Evolutionary conservation across 2,329 filamentous ascomycete species (phyloP).

Genomic region (Xylariomycetidae sp.): DNA sequence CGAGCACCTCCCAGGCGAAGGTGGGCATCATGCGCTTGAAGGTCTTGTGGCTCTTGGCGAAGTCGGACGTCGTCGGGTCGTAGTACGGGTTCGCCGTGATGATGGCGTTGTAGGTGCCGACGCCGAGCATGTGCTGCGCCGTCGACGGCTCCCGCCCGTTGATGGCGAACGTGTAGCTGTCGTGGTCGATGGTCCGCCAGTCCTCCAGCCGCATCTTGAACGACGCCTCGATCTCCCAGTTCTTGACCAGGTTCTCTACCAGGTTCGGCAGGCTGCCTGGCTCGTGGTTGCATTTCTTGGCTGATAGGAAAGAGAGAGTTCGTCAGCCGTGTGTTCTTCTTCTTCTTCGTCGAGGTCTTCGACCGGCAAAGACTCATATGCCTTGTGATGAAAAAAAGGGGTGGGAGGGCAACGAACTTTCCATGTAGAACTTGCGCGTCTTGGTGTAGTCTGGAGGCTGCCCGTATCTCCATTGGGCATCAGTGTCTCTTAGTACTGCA

Average conservation of each 20-base stretch:
- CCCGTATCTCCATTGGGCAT: slow-evolving; percentile 57
- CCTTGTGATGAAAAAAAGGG: neutral
- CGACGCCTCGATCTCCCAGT: slow-evolving; percentile 68
- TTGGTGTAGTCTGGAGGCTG: slow-evolving; percentile 59
- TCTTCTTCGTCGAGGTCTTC: no score
- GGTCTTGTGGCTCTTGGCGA: slow-evolving; percentile 61
- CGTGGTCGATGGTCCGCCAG: slow-evolving; percentile 61
- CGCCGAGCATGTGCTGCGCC: slow-evolving; percentile 60
- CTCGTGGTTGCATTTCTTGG: slow-evolving; percentile 51
- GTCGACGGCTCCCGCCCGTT: slow-evolving; percentile 54
- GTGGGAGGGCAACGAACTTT: slow-evolving; percentile 43
- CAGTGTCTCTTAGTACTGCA: slow-evolving; percentile 33
- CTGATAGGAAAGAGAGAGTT: slow-evolving; percentile 29
- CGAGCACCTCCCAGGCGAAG: slow-evolving; percentile 67
- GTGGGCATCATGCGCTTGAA: slow-evolving; percentile 72
- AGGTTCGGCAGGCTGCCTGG: slow-evolving; percentile 53
- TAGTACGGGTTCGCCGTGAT: slow-evolving; percentile 61
- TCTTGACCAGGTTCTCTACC: slow-evolving; percentile 67
- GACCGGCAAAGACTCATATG: neutral
- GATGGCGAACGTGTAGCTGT: slow-evolving; percentile 58
- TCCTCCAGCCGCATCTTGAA: slow-evolving; percentile 58
- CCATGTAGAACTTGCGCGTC: slow-evolving; percentile 53
- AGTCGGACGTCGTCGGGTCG: slow-evolving; percentile 56
- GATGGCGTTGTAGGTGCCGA: slow-evolving; percentile 67
- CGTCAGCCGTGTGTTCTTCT: slow-evolving; percentile 1